Base-by-base conservation (phyloP, 1,284 basidiomycete species). In the Microbotryum silenes-acaulis region DNA sequence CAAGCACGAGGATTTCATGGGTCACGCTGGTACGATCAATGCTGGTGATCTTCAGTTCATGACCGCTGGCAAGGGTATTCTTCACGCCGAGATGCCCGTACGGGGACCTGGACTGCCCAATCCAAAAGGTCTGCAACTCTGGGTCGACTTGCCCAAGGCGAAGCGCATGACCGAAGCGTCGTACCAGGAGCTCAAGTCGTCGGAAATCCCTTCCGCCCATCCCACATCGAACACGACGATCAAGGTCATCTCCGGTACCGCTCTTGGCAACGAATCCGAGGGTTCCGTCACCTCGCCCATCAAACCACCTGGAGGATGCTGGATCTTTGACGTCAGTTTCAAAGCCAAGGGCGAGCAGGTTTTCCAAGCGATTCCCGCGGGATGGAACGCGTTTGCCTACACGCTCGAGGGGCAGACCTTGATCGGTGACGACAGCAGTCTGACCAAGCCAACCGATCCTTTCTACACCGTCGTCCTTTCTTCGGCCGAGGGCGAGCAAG, bases 1-100 rank as follows among this genome's bases (percentile, higher is more conserved):
- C 69, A 79, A 82, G 61, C 93, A 97, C 72, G 93, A 97, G 76
- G 94, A 97, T 74, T 94, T 91, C 33, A 85, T 85, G 5, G 92
- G 93, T 2, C 89, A 97, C 75, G 54, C 63, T 62, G 78, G 71
- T 2, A 70, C 64, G 9, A 87, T 97, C 64, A 83, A 84, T 51
- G 77, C 86, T 6, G 92, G 93, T 9, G 91, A 90, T 60, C 85
- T 94, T 3, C 92, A 96, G 73, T 96, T 91, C 89, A 96, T 96
- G 91, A 94, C 91, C 85, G 91, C 91, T 14, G 89, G 88, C 8
- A 71, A 73, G 59, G 80, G 78, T 1, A 72, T 72, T 37, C 57
- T 64, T 47, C 77, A 78, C 61, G 72, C 74, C 46, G 75, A 81
- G 77, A 96, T 97, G 89, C 93, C 94, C 3, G 79, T 90, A 6